Base-by-base conservation (phyloP, 768 basidiomycete species). In the Pulveroboletus sp. region DNA sequence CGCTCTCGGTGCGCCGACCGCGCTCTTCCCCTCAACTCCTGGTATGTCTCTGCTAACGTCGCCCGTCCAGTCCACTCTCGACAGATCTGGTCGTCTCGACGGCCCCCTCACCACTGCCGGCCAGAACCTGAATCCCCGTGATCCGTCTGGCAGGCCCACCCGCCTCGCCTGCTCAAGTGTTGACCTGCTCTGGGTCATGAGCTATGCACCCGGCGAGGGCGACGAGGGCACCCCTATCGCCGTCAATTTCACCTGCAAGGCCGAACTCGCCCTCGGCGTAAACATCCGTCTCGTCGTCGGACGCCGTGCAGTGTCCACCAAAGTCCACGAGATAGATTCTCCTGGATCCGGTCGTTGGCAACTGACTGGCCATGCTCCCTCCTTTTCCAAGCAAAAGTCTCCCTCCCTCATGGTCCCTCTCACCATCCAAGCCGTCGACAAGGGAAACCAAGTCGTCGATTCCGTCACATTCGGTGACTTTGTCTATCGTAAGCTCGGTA, bases 251-350 rank as follows among this genome's bases (percentile, higher is more conserved):
- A 66, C 75, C 6, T 68, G 67, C 48, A 62, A 57, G 28, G 46
- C 56, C 4, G 62, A 62, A 11, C 46, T 59, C 0, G 56, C 56
- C 4, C 1, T 58, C 3, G 66, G 56, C 1, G 75, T 86, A 33
- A 82, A 76, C 51, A 78, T 91, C 21, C 81, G 90, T 45, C 80
- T 93, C 55, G 81, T 91, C 57, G 74, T 93, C 55, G 89, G 84
- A 28, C 66, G 73, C 51, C 81, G 78, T 54, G 79, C 88, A 3
- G 76, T 92, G 24, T 73, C 73, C 31, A 92, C 90, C 0, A 76
- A 76, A 11, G 84, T 92, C 27, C 73, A 73, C 39, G 76, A 79
- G 57, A 60, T 84, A 0, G 71, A 72, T n/a, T 61, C 70, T 11
- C 62, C 72, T 1, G 67, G 72, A 8, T 74, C 74, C 48, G 80